Conservation (phyloP, 345 rosid species). For the Angophora floribunda region DNA sequence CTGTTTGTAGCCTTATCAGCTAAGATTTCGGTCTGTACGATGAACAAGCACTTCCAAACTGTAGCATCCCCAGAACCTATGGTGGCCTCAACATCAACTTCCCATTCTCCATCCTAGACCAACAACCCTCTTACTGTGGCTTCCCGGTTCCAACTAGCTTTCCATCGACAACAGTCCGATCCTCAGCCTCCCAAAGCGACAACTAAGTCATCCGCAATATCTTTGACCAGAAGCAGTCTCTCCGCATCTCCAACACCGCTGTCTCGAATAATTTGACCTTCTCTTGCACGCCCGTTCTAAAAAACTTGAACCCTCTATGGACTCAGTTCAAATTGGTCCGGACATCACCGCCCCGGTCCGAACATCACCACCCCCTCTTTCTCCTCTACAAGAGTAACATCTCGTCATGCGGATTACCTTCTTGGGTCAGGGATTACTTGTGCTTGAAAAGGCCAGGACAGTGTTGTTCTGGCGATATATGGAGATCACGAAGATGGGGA, state of each 20-base stretch:
- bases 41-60: slow-evolving; percentile 1
- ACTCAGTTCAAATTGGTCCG: background rate
- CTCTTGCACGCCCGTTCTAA: background rate
- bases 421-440: too few relatives aligned
- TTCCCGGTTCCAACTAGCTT: slow-evolving; percentile 25
- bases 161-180: slow-evolving; percentile 14
- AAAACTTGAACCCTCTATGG: slow-evolving; percentile 11
- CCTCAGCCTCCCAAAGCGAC: background rate
- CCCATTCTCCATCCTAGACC: slow-evolving; percentile 22
- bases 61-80: slow-evolving; percentile 9
- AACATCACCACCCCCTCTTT: too few relatives aligned
- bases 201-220: slow-evolving; percentile 10
- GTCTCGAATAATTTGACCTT: background rate
- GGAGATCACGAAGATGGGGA: background rate
- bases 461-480: background rate
- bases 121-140: slow-evolving; percentile 21
- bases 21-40: background rate
- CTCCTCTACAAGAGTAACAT: slow-evolving; percentile 7
- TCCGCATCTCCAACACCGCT: slow-evolving; percentile 18
- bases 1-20: background rate
- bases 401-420: background rate
- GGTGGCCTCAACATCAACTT: slow-evolving; percentile 14
- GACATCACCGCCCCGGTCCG: too few relatives aligned
- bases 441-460: background rate
- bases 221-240: slow-evolving; percentile 12